Conservation (phyloP, 2,329 filamentous ascomycete species). For the Boeremia lycopersici region DNA sequence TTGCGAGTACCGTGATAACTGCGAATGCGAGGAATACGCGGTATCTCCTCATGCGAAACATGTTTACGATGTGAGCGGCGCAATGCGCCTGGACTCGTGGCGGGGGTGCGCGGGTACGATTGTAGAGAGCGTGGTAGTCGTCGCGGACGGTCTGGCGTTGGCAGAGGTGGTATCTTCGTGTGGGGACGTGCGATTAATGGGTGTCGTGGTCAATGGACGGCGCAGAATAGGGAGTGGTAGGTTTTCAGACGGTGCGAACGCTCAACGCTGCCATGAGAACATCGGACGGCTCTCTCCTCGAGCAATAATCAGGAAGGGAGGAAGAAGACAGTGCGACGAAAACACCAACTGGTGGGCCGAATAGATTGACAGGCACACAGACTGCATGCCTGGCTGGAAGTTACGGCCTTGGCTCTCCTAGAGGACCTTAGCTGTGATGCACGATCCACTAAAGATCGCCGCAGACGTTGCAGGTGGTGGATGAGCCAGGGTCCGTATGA, state of each 20-base stretch:
- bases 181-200: not conserved
- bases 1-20: conserved; percentile 59
- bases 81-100: conserved; percentile 16
- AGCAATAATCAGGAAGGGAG: conserved; percentile 2
- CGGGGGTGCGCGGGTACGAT: conserved; percentile 11
- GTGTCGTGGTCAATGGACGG: conserved; percentile 1
- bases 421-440: conserved; percentile 20
- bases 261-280: conserved; percentile 27
- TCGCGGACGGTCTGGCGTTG: not conserved
- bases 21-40: conserved; percentile 65
- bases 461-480: conserved; percentile 6
- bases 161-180: not conserved
- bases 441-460: conserved; percentile 23
- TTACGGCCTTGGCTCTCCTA: conserved; percentile 32
- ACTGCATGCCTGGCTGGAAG: conserved; percentile 18
- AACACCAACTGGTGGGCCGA: conserved; percentile 1
- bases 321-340: conserved; percentile 11
- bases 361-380: conserved; percentile 21
- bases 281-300: not conserved
- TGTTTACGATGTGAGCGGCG: conserved; percentile 34
- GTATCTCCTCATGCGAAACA: conserved; percentile 67
- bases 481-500: not conserved
- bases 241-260: conserved; percentile 14
- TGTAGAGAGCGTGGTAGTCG: not conserved
- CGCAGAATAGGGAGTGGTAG: not conserved